phyloP scores from a whole-genome alignment of 352 stramenopile genomes.

The Detonula confervacea region DNA sequence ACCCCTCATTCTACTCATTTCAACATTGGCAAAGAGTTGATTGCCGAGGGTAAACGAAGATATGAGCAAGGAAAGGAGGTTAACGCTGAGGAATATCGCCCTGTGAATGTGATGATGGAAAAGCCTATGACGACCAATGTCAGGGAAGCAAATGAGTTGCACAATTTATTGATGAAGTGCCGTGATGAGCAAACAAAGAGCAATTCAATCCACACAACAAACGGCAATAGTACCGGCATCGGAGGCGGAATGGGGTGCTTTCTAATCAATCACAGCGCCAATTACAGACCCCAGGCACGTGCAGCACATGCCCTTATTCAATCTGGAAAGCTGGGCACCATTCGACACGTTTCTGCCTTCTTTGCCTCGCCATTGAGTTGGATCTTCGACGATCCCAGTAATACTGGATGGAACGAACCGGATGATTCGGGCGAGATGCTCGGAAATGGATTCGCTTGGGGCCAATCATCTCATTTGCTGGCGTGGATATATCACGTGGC shows the following conservation, averaged over 20 bases:
- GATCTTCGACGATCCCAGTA: conserved; percentile 69
- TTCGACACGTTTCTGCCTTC: conserved; percentile 66
- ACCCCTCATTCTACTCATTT: conserved; percentile 77
- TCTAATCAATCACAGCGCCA: conserved; percentile 76
- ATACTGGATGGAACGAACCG: conserved; percentile 67
- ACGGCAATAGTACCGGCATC: neutral
- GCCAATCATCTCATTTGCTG: conserved; percentile 72
- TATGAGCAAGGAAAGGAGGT: conserved; percentile 34
- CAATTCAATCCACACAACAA: neutral
- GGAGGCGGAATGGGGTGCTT: conserved; percentile 52
- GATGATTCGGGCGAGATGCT: conserved; percentile 58
- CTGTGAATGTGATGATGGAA: conserved; percentile 75
- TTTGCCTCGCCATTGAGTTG: conserved; percentile 65
- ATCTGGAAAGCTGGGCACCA: conserved; percentile 51
- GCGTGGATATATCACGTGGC: conserved; percentile 74
- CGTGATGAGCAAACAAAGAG: conserved; percentile 2
- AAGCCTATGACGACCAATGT: conserved; percentile 81
- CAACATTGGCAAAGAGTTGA: conserved; percentile 46
- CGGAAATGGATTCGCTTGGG: conserved; percentile 80
- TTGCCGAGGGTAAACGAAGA: conserved; percentile 50
- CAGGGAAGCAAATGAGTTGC: conserved; percentile 55
- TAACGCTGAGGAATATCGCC: conserved; percentile 17
- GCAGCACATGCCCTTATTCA: conserved; percentile 56
- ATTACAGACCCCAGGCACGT: conserved; percentile 67
- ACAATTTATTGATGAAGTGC: conserved; percentile 44